These are phyloP conservation scores for Stentor coeruleus DNA, from an alignment of 73 alveolate species.

Conservation along the genomic window DNA sequence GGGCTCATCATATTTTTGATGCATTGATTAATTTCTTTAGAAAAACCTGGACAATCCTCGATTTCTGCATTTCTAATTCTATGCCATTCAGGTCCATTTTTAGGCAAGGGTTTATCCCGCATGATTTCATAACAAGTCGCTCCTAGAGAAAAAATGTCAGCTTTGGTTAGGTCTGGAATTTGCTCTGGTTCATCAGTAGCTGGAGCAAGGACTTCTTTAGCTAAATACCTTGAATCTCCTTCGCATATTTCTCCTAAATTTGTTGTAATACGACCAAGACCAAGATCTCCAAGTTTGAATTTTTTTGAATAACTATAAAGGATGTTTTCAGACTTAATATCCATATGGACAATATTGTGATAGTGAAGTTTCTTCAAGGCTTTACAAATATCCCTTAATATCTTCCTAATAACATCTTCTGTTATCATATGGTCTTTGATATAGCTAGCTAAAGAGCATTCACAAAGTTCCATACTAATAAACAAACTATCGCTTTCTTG, in stretches of 20 bases:
- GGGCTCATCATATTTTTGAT: background rate
- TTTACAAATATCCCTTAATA: constrained; percentile 54
- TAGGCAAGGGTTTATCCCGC: constrained; percentile 33
- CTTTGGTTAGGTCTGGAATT: constrained; percentile 36
- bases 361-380: constrained; percentile 87
- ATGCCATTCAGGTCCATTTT: constrained; percentile 42
- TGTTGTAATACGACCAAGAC: constrained; percentile 58
- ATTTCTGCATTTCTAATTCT: background rate
- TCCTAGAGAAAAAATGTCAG: constrained; percentile 52
- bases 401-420: constrained; percentile 47
- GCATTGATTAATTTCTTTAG: background rate
- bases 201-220: constrained; percentile 52
- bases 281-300: constrained; percentile 91
- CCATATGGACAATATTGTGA: constrained; percentile 88
- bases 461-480: constrained; percentile 75
- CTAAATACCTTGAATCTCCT: constrained; percentile 79
- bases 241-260: constrained; percentile 62
- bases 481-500: constrained; percentile 49
- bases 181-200: background rate
- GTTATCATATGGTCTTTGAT: background rate
- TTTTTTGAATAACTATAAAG: constrained; percentile 51
- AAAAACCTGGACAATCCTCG: background rate
- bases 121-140: constrained; percentile 42
- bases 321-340: constrained; percentile 92
- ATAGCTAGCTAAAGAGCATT: constrained; percentile 37